Evolutionary conservation across 2,329 filamentous ascomycete species (phyloP).

Genomic region (Paramyrothecium roridum): DNA sequence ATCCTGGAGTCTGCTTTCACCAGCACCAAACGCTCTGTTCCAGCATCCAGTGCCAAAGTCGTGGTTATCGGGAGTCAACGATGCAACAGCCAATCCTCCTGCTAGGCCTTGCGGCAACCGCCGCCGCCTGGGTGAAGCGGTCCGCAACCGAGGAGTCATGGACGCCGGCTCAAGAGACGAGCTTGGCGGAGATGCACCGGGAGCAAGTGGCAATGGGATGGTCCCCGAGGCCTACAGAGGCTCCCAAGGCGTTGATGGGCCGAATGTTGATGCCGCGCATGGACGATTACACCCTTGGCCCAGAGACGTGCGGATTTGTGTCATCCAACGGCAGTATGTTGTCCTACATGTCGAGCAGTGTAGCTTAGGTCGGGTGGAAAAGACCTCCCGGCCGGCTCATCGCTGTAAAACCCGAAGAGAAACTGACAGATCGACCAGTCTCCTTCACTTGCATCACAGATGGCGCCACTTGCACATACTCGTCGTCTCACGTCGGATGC

Average conservation of each 20-base stretch:
- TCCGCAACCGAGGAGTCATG: slow-evolving; percentile 21
- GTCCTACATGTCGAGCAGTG: not conserved
- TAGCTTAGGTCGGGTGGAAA: not conserved
- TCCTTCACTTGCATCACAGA: slow-evolving; percentile 23
- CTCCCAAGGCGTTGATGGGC: slow-evolving; percentile 21
- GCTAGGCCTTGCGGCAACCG: slow-evolving; percentile 17
- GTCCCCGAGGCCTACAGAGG: slow-evolving; percentile 26
- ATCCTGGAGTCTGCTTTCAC: not conserved
- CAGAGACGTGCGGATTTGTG: slow-evolving; percentile 28
- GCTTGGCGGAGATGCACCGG: slow-evolving; percentile 9
- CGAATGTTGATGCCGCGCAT: slow-evolving; percentile 24
- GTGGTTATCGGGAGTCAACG: not conserved
- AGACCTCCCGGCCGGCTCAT: not conserved
- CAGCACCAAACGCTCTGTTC: not conserved
- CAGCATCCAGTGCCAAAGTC: no score
- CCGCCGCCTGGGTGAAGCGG: slow-evolving; percentile 15
- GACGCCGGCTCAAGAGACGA: slow-evolving; percentile 24
- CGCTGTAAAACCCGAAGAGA: not conserved
- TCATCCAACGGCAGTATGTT: slow-evolving; percentile 22
- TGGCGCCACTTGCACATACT: slow-evolving; percentile 20
- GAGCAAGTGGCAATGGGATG: slow-evolving; percentile 23
- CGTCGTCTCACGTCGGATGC: slow-evolving; percentile 25
- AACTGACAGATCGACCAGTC: slow-evolving; percentile 12
- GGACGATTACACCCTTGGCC: slow-evolving; percentile 21
- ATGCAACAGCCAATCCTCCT: slow-evolving; percentile 9